Conservation (phyloP, 2,329 filamentous ascomycete species). For the Penicillium sp. region DNA sequence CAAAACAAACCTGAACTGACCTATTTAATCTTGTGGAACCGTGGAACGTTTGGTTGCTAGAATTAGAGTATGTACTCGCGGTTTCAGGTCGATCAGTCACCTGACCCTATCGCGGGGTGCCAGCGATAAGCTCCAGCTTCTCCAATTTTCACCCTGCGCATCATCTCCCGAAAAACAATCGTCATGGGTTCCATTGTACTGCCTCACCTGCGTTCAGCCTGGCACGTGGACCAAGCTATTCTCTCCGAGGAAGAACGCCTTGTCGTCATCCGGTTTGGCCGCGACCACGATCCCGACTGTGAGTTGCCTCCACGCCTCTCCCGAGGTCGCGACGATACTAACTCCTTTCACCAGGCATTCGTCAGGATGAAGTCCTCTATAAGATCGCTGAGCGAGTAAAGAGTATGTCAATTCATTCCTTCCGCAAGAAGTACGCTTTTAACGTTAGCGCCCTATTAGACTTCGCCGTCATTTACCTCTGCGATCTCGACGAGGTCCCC, state of each 20-base stretch:
- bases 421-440: background rate
- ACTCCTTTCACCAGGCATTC: conserved; percentile 52
- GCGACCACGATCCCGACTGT: conserved; percentile 78
- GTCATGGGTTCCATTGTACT: conserved; percentile 82
- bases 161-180: background rate
- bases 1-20: background rate
- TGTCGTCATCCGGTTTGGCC: conserved; percentile 80
- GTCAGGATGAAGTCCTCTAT: conserved; percentile 91
- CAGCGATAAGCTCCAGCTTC: conserved; percentile 21
- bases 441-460: conserved; percentile 19
- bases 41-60: background rate
- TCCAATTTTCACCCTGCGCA: conserved; percentile 11
- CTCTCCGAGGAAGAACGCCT: conserved; percentile 87
- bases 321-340: conserved; percentile 18
- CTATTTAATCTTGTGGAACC: background rate
- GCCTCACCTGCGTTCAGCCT: conserved; percentile 85
- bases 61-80: background rate
- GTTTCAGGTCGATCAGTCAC: background rate
- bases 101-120: conserved; percentile 14
- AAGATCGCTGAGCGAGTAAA: conserved; percentile 91
- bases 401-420: conserved; percentile 44
- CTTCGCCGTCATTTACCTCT: conserved; percentile 73
- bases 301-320: conserved; percentile 9
- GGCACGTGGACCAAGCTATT: conserved; percentile 98
- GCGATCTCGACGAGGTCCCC: conserved; percentile 85